Base-by-base conservation (phyloP, 345 rosid species). In the Lepidium aucheri region DNA sequence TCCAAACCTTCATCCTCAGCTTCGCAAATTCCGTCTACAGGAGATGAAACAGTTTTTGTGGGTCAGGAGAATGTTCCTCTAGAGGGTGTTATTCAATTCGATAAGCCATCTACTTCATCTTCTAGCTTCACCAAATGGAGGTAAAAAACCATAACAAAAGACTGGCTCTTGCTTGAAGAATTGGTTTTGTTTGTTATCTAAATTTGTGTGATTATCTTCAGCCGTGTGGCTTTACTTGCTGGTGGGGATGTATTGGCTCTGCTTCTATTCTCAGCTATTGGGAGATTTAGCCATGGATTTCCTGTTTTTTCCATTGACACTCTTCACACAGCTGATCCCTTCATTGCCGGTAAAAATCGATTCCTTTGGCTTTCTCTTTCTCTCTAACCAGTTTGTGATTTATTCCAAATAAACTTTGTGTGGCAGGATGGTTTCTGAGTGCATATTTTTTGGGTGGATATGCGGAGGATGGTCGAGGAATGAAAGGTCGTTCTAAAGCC, bases 81-180 rank as follows among this genome's bases (percentile, higher is more conserved):
- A 46, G 97, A 93, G 67, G 98, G 98, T 16, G 98, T 90, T 17
- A 93, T 90, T 62, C 98, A 86, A 61, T 88, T 90, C 72, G 98
- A 90, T 35, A 90, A 85, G 65, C 90, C 87, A 15, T 62, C 67
- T 5, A 39, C 90, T 71, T 66, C 72, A 8, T 70, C 89, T 74
- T 79, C 90, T 20, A 70, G 68, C 15, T 28, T 90, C 2, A 67
- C 72, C 39, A 84, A 85, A 79, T 90, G 97, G 98, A 85, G 96
- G 97, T 88, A 78, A 50, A 49, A 45, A 28, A 5, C 32, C 32
- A 28, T 5, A 28, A 28, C 7, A 28, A 6, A 28, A 15, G 8
- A 55, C 22, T 24, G 2, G 13, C 43, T 67, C 13, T 7, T 16
- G 36, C 22, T 57, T 56, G 9, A 8, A 16, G 13, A 16, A 4